phyloP scores from a whole-genome alignment of 2,329 filamentous ascomycete genomes.

The Allantophomopsis lycopodina region DNA sequence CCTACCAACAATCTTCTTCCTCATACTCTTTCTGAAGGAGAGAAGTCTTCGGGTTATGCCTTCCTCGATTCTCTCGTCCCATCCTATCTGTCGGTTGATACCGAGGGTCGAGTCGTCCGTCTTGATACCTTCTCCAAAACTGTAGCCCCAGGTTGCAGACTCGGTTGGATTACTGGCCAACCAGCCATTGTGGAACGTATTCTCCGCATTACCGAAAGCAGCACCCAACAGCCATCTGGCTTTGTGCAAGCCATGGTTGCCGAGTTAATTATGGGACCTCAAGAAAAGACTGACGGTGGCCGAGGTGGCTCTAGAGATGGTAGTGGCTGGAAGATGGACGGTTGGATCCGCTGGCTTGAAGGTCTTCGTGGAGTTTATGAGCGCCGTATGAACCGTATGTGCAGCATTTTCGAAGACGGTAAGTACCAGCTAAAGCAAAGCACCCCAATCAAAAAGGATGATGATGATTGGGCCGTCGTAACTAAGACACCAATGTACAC shows the following conservation, averaged over 20 bases:
- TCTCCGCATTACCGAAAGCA: conserved; percentile 58
- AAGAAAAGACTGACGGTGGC: conserved; percentile 33
- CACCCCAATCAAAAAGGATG: conserved; percentile 36
- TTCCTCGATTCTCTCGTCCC: conserved; percentile 78
- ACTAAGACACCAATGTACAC: conserved; percentile 61
- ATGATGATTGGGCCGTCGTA: conserved; percentile 60
- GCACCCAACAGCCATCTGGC: conserved; percentile 74
- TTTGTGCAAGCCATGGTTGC: conserved; percentile 79
- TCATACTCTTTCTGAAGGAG: conserved; percentile 13
- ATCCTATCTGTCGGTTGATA: conserved; percentile 70
- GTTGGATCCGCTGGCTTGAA: conserved; percentile 85
- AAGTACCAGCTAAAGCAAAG: conserved; percentile 51
- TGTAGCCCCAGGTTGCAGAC: conserved; percentile 73
- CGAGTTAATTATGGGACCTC: conserved; percentile 61
- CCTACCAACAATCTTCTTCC: neutral
- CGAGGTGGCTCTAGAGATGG: conserved; percentile 32
- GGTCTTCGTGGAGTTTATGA: conserved; percentile 77
- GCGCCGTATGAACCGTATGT: conserved; percentile 72
- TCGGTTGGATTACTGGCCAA: conserved; percentile 85
- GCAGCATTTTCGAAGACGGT: conserved; percentile 54
- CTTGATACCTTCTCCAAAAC: conserved; percentile 94
- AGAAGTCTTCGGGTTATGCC: conserved; percentile 47
- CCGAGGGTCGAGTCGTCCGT: conserved; percentile 75
- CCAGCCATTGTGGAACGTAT: conserved; percentile 65
- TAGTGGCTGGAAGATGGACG: conserved; percentile 63